These are phyloP conservation scores for Colletotrichum spaethianum DNA, from an alignment of 2,329 filamentous ascomycete genomes.

Conservation along the genomic window DNA sequence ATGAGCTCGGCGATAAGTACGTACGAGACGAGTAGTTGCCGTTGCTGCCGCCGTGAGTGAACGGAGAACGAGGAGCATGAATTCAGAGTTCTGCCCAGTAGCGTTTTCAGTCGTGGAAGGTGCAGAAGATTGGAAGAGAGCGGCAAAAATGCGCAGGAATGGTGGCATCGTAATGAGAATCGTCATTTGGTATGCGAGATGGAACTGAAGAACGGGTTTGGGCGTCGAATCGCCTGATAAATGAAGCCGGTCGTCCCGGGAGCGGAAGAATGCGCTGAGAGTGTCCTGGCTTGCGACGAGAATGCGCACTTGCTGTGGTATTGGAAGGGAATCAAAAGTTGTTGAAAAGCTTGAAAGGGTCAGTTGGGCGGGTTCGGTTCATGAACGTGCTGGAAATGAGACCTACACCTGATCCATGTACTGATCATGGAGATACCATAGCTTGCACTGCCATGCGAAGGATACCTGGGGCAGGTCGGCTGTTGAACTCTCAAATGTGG, in stretches of 20 bases:
- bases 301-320: conserved; percentile 40
- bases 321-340: conserved; percentile 39
- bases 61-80: conserved; percentile 38
- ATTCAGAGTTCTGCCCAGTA: conserved; percentile 21
- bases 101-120: background rate
- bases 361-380: background rate
- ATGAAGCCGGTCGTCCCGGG: conserved; percentile 34
- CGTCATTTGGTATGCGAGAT: conserved; percentile 42
- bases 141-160: conserved; percentile 40
- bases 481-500: conserved; percentile 25
- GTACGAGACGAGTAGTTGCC: conserved; percentile 29
- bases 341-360: conserved; percentile 28
- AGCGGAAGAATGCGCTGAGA: conserved; percentile 39
- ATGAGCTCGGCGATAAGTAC: conserved; percentile 36
- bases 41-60: conserved; percentile 41
- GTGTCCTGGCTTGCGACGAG: conserved; percentile 41
- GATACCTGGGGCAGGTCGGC: conserved; percentile 37
- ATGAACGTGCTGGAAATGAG: background rate
- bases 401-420: conserved; percentile 43
- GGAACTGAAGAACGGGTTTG: conserved; percentile 40
- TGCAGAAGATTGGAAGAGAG: conserved; percentile 9
- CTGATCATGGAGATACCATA: conserved; percentile 42
- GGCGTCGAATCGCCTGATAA: conserved; percentile 30
- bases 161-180: conserved; percentile 41
- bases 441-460: conserved; percentile 42